phyloP scores from a whole-genome alignment of 345 rosid genomes.

The Rhodamnia argentea region DNA sequence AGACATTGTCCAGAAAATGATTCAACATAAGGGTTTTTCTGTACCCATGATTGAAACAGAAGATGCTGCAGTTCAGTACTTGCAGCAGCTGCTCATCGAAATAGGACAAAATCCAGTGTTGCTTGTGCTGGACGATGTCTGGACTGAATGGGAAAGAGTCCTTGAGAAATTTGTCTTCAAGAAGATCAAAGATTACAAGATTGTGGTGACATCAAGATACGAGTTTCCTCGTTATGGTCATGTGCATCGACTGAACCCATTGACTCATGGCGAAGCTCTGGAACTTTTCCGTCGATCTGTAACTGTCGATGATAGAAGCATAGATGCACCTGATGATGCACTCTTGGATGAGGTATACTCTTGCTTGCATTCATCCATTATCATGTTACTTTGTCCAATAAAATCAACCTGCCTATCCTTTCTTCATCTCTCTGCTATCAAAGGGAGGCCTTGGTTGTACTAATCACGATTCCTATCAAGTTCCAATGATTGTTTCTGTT shows the following conservation, averaged over 20 bases:
- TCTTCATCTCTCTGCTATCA: not conserved
- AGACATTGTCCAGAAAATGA: not conserved
- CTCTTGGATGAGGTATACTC: not conserved
- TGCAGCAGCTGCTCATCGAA: not conserved
- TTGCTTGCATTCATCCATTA: not conserved
- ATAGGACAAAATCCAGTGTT: slow-evolving; percentile 5
- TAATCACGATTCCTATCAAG: not conserved
- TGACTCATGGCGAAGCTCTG: slow-evolving; percentile 23
- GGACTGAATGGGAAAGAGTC: not conserved
- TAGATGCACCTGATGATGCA: not conserved
- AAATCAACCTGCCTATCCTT: too few relatives aligned
- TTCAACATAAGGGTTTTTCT: not conserved
- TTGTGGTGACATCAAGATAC: slow-evolving; percentile 57
- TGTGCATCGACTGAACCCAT: slow-evolving; percentile 16
- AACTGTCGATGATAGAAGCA: not conserved
- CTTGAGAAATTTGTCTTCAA: slow-evolving; percentile 3
- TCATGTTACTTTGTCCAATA: too few relatives aligned
- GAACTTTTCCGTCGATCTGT: slow-evolving; percentile 14
- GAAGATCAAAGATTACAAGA: slow-evolving; percentile 18
- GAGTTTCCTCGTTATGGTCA: slow-evolving; percentile 17
- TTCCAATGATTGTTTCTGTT: not conserved
- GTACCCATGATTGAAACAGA: not conserved
- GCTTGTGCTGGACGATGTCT: slow-evolving; percentile 20
- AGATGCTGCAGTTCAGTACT: slow-evolving; percentile 1
- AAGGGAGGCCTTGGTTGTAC: not conserved